phyloP scores from a whole-genome alignment of 352 stramenopile genomes.

The Phytophthora meadii region DNA sequence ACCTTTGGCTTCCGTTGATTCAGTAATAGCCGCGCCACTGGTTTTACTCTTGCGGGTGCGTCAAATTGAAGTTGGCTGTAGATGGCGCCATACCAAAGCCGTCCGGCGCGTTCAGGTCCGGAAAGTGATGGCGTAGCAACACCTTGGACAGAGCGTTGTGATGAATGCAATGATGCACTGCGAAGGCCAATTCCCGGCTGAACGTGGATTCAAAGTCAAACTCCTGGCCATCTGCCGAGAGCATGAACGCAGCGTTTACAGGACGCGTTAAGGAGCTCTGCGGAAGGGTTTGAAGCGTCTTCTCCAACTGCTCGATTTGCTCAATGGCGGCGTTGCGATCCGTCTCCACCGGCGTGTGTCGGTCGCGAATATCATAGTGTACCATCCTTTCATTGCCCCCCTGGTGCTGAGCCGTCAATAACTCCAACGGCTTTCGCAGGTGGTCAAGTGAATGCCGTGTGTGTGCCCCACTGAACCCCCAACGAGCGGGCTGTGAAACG shows the following conservation, averaged over 20 bases:
- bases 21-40: too few relatives aligned
- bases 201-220: conserved; percentile 77
- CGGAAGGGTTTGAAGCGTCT: conserved; percentile 37
- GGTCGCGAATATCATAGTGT: conserved; percentile 76
- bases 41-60: conserved; percentile 11
- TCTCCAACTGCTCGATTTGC: conserved; percentile 61
- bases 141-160: conserved; percentile 86
- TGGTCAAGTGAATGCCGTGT: conserved; percentile 86
- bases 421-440: conserved; percentile 72
- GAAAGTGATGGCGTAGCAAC: conserved; percentile 75
- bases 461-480: conserved; percentile 70
- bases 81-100: conserved; percentile 83
- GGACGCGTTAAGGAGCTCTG: conserved; percentile 29
- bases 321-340: conserved; percentile 58
- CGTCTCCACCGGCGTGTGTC: conserved; percentile 72
- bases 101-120: conserved; percentile 44
- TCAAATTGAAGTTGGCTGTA: conserved; percentile 60
- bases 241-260: conserved; percentile 77
- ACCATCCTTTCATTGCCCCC: conserved; percentile 30
- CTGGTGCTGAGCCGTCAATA: conserved; percentile 14
- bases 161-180: conserved; percentile 88
- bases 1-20: too few relatives aligned
- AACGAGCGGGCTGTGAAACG: conserved; percentile 69
- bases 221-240: conserved; percentile 74
- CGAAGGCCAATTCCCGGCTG: conserved; percentile 81